Evolutionary conservation across 257 asterid genomes (phyloP).

Genomic region (Paulownia fortunei): DNA sequence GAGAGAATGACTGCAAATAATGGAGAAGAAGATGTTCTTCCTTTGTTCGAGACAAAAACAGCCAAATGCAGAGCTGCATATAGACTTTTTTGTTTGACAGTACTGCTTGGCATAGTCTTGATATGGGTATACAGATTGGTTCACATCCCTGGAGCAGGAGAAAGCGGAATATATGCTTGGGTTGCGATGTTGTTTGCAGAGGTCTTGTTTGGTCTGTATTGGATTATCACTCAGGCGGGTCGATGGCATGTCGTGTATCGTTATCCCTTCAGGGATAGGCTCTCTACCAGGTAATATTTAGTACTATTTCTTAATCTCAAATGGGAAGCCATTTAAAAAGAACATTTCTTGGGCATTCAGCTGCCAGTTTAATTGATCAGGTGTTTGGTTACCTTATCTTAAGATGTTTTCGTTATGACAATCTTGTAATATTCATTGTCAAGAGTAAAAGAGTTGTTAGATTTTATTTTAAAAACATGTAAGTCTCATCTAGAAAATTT

Average conservation of each 20-base stretch:
- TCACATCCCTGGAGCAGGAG: conserved; percentile 46
- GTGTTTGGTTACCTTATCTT: no score
- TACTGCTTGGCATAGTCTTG: conserved; percentile 35
- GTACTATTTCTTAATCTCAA: not conserved
- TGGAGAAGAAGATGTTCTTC: conserved; percentile 2
- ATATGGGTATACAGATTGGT: conserved; percentile 54
- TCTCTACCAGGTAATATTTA: conserved; percentile 53
- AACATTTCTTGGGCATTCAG: no score
- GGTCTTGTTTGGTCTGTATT: conserved; percentile 53
- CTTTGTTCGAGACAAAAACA: conserved; percentile 60
- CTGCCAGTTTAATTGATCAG: no score
- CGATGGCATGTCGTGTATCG: conserved; percentile 60
- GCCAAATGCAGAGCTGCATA: conserved; percentile 42
- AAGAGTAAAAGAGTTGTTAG: no score
- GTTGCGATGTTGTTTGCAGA: conserved; percentile 56
- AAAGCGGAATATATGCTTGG: conserved; percentile 61
- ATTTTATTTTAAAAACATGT: no score
- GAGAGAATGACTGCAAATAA: conserved; percentile 26
- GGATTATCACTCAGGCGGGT: conserved; percentile 70
- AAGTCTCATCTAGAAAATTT: no score
- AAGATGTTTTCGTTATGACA: no score
- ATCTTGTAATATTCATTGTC: no score
- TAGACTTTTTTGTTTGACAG: conserved; percentile 38
- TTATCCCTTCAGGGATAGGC: conserved; percentile 52
- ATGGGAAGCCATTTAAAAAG: not conserved